Evolutionary conservation across 2,329 filamentous ascomycete genomes (phyloP), one percentile per base, ranked within the genome.

Genomic region (Talaromyces sp.): DNA sequence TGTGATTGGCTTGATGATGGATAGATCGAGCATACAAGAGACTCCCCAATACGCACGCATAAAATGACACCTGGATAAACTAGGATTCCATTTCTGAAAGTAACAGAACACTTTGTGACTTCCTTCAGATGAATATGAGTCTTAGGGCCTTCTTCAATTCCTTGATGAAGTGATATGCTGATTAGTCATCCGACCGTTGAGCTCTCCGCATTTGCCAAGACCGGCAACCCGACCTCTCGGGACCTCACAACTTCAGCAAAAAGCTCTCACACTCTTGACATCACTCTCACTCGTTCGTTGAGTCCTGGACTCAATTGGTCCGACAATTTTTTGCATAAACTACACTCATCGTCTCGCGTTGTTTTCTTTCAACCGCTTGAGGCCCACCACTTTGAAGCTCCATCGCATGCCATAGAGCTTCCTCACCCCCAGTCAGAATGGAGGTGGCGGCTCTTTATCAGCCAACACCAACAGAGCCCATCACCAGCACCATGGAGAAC

Each of bases 401-500:
- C 47, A 22, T 27, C 17, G 49, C 53, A 63, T 38, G 25, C 11
- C 49, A 63, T 27, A 36, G 36, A 56, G 27, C 59, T 64, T 43
- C 13, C 58, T 60, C 13, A 13, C 34, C 34, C 34, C 40, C 65
- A 19, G 56, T 54, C 43, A 47, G 47, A 54, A 71, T 70, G 70
- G 70, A 70, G 65, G 69, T 67, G 54, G 66, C 70, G 54, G 65
- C 66, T 53, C 43, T 64, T 51, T 63, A 71, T 40, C 68, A 68
- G 45, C 49, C 68, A 11, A 51, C 65, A 36, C 61, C 58, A 65
- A 67, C 54, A 27, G 38, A 51, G 61, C 51, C 59, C 59, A 40
- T 59, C 63, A 34, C 63, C 64, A 17, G 67, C 65, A 67, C 69
- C 47, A 76, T 74, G 68, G 75, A 79, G 61, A 69, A 69, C 40